Evolutionary conservation across 1,284 basidiomycete species (phyloP), one percentile per base, ranked within the genome.

Genomic region (Trametes hirsuta): DNA sequence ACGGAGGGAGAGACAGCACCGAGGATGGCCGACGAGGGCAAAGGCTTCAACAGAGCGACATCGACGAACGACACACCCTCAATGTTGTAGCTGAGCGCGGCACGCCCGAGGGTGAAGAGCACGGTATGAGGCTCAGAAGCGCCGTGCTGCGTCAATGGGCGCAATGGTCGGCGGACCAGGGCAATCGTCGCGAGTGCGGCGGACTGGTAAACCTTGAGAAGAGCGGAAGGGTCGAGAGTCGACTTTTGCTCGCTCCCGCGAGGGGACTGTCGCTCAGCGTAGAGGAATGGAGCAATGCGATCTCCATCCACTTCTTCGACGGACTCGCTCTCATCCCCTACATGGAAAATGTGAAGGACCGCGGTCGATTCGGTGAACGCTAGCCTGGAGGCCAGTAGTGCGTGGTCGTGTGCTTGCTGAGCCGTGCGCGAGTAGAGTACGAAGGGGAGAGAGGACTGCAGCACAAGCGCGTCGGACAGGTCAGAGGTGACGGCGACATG

Each of bases 311-410:
- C 75, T 64, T 88, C 81, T 25, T 78, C 76, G n/a, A 85, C 70
- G 1, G 39, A 15, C 41, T 66, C 70, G 10, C 56, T 55, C 5
- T 63, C 55, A 0, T 67, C 68, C 6, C 69, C 71, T 5, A 74
- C 74, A 40, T 90, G 85, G 72, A 95, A 95, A 45, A 86, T 88
- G 72, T 98, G 95, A 52, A 97, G 80, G 15, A 97, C 93, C 2
- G 84, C 81, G 52, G 80, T 83, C 56, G 80, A 79, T 65, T 85
- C 80, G 10, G 81, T 76, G 52, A 79, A 77, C 3, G 91, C 88
- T 44, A 93, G 76, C 48, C 84, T 82, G 55, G 86, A 83, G 24
- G 88, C 89, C n/a, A 93, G 78, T 15, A 93, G 74, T 11, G 87
- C 85, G 67, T 91, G 83, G 70, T 91, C 89, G 68, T 91, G 86